Base-by-base conservation (phyloP, 164 flowering plant genomes). In the Annona cherimola region DNA sequence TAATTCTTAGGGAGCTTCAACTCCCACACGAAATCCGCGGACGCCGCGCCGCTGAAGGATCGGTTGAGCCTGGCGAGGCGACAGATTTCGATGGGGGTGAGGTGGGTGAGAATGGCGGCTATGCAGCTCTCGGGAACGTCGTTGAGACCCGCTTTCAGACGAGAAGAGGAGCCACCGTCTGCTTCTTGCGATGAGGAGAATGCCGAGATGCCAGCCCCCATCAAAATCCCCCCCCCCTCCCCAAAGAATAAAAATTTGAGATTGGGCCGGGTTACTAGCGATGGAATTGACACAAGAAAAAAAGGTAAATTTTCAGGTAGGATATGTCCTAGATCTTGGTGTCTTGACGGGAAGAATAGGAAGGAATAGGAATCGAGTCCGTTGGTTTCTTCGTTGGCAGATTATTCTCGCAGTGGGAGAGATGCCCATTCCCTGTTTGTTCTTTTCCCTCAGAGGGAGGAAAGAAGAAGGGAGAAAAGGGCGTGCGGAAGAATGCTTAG, bases 21-120 rank as follows among this genome's bases (percentile, higher is more conserved):
- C 20, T 93, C 94, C 99, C 98, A 93, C 0, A 95, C 88, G 65
- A 89, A 87, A 81, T 95, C 99, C 18, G 99, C 96, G 8, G 84
- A 83, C 4, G 98, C 85, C 55, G 97, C 98, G 1, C 84, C 90
- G 39, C 92, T 81, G 77, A 91, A 93, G 20, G 93, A 85, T 42
- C 89, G 83, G 75, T 82, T 95, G 63, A 95, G 69, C 61, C 70
- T 66, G 4, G 96, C 94, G 65, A 91, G 73, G 8, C 70, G 80
- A 76, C 98, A 95, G 61, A 95, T 93, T 76, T 93, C 86, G 3
- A 76, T 75, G 0, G 99, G 96, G 75, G 82, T 86, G 63, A 93
- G 70, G 69, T 89, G 70, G 61, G 65, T 69, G 4, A 91, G 75
- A 61, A 95, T 78, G 64, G 69, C 68, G 18, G 98, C 97, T 46